Conservation (phyloP, 2,329 filamentous ascomycete genomes). For the Diaporthe citriasiana region DNA sequence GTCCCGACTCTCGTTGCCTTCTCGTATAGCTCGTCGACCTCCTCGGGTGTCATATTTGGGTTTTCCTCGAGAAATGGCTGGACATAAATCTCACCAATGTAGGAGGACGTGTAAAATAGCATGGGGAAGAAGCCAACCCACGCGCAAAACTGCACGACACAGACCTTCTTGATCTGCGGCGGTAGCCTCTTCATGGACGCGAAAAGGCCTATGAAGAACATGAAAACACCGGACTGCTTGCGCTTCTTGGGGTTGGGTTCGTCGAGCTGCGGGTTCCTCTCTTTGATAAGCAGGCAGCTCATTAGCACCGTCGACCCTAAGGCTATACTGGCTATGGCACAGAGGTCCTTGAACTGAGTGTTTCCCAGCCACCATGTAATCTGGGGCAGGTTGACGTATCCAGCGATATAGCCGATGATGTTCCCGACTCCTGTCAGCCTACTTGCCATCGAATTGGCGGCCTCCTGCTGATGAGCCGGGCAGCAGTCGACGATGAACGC, state of each 20-base stretch:
- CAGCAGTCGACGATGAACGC: slow-evolving; percentile 95
- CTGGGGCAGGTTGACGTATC: slow-evolving; percentile 83
- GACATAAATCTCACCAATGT: slow-evolving; percentile 92
- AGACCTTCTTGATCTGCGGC: slow-evolving; percentile 85
- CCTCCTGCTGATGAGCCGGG: slow-evolving; percentile 92
- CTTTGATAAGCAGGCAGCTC: slow-evolving; percentile 78
- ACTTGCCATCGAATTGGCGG: slow-evolving; percentile 94
- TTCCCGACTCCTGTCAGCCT: slow-evolving; percentile 89
- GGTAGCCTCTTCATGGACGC: slow-evolving; percentile 83
- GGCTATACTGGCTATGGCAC: slow-evolving; percentile 83
- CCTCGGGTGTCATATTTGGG: slow-evolving; percentile 80
- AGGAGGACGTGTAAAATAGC: slow-evolving; percentile 94
- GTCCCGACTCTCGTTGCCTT: slow-evolving; percentile 88
- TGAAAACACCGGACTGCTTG: slow-evolving; percentile 73
- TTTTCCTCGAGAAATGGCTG: slow-evolving; percentile 84
- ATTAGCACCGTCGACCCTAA: slow-evolving; percentile 78
- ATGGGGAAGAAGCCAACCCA: slow-evolving; percentile 98
- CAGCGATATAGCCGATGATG: slow-evolving; percentile 90
- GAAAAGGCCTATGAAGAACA: slow-evolving; percentile 85
- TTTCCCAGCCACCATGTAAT: slow-evolving; percentile 85
- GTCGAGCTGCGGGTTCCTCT: slow-evolving; percentile 85
- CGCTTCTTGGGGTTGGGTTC: slow-evolving; percentile 68
- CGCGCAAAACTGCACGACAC: slow-evolving; percentile 84
- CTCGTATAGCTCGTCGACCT: slow-evolving; percentile 87
- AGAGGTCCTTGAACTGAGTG: slow-evolving; percentile 94